Evolutionary conservation across 164 flowering plant species (phyloP).

Genomic region (Houttuynia cordata): DNA sequence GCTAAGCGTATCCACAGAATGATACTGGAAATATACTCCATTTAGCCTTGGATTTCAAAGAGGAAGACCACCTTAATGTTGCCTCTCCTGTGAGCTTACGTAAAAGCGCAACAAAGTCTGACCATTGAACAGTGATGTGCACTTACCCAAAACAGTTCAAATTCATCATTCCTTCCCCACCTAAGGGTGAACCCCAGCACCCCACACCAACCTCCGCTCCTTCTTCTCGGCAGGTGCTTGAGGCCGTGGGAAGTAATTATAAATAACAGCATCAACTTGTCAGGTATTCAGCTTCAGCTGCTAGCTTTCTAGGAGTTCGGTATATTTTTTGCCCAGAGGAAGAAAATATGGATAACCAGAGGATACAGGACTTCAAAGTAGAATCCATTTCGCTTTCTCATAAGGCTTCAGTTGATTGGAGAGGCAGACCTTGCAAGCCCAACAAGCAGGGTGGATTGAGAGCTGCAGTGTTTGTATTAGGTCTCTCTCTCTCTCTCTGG

Average conservation of each 20-base stretch:
- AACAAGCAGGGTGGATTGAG: constrained; percentile 73
- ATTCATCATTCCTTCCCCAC: constrained; percentile 1
- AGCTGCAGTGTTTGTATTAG: constrained; percentile 84
- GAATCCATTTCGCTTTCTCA: constrained; percentile 6
- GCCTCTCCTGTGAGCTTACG: too few species aligned
- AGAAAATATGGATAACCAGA: constrained; percentile 11
- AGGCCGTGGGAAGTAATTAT: background rate
- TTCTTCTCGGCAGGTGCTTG: too few species aligned
- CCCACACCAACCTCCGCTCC: too few species aligned
- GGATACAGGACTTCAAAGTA: constrained; percentile 13
- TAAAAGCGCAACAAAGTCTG: background rate
- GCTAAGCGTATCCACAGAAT: too few species aligned
- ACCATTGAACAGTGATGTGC: constrained; percentile 7
- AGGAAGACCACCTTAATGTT: too few species aligned
- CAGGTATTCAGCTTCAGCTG: background rate
- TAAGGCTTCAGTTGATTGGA: constrained; percentile 68
- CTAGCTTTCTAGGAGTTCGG: too few species aligned
- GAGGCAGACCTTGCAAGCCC: constrained; percentile 67
- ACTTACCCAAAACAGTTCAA: constrained; percentile 6
- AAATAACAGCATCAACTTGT: constrained; percentile 6
- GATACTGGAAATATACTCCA: too few species aligned
- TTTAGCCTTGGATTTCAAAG: too few species aligned
- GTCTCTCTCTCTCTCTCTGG: constrained; percentile 17
- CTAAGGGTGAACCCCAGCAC: background rate
- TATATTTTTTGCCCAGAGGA: too few species aligned